Base-by-base conservation (phyloP, 371 early-diverging fungal genomes). In the Lichtheimia ramosa region DNA sequence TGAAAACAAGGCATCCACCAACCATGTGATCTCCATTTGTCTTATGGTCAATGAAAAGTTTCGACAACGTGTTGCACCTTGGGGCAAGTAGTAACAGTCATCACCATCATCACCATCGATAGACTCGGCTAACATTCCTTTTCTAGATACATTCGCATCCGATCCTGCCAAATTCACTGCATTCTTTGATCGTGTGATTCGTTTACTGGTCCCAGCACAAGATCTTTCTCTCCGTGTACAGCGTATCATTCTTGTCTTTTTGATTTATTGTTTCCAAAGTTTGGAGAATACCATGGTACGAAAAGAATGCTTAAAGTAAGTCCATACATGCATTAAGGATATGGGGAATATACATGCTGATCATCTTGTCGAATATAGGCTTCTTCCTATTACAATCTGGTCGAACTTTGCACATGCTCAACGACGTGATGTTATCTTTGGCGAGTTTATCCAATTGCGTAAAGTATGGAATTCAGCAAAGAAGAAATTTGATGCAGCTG, bases 31-130 rank as follows among this genome's bases (percentile, higher is more conserved):
- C 7, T 88, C 93, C 4, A 88, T 95, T n/a, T 86, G 92, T 13
- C 64, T 93, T 43, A 79, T 94, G 71, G 71, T 93, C n/a, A 93
- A 91, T 69, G 95, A 95, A 66, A 96, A 95, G 73, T 83, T 82
- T 62, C 85, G 87, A 14, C 80, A 89, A 55, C 75, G 83, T 14
- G 82, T 88, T 41, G 58, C 83, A 13, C 74, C 79, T 3, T 89
- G 87, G 86, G 83, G 83, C 79, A 82, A 59, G 60, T 27, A 8
- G 51, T 48, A 46, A 21, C 5, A 25, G 28, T 27, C 14, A 51
- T 51, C 1, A 2, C 28, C 16, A 25, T 18, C 10, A 34, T 34
- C 34, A 34, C 28, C 28, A 28, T 2, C 34, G n/a, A n/a, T n/a
- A 27, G 27, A 8, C 34, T 34, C 34, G 34, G 10, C 34, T 34